Base-by-base conservation (phyloP, 2,329 filamentous ascomycete species). In the Annulohypoxylon truncatum region DNA sequence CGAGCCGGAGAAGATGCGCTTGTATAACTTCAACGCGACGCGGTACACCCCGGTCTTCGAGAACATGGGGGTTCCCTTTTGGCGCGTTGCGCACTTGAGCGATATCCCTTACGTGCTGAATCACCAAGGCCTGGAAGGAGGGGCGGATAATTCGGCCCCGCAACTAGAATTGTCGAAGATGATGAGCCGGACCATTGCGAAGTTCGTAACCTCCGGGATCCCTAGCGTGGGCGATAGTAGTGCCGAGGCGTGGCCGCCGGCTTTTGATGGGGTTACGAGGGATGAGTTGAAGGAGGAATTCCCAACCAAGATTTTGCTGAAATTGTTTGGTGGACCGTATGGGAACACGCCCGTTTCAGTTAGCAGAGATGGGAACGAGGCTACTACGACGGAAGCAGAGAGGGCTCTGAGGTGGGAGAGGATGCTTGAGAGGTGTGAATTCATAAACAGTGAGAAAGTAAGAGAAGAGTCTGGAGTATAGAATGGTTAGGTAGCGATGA, bases 91-190 rank as follows among this genome's bases (percentile, higher is more conserved):
- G 4, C 77, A 78, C 46, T 68, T 78, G 6, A 76, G 73, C 35
- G 76, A 78, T 67, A 77, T 78, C 22, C 77, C 77, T 0, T 77
- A 78, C 38, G 69, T 76, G 10, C 48, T 77, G 29, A 75, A 74
- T 33, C 69, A 26, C 22, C 71, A 74, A 18, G 70, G 68, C 50
- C 63, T 77, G 58, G 72, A 56, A 0, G 69, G 59, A 1, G 70
- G 71, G 1, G 69, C 61, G 10, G 73, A 74, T 33, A 74, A 74
- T 48, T 71, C 69, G 2, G 60, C 59, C 1, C 20, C 33, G 10
- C 71, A 74, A 51, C 70, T 68, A 3, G 50, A 64, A 9, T 53
- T 66, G 10, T 33, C 61, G 0, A 62, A 59, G 46, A 15, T 5
- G 38, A 60, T 67, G 29, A 69, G 61, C 20, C 64, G 50, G 38